Conservation (phyloP, 148 eudicot species). For the Arctostaphylos glauca region DNA sequence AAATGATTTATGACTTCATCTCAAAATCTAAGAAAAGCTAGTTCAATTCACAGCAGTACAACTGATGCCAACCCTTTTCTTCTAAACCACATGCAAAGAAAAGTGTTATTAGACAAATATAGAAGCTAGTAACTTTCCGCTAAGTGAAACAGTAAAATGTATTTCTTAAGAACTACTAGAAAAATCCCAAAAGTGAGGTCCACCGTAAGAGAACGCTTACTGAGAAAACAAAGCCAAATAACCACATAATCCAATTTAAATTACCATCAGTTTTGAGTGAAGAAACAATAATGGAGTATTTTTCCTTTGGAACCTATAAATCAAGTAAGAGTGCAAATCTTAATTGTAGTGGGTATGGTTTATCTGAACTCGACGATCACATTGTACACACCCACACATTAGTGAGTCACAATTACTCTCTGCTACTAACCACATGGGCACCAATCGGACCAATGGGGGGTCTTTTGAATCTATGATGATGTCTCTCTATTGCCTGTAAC, state of each 20-base stretch:
- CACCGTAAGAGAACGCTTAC: not conserved
- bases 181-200: not conserved
- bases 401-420: not conserved
- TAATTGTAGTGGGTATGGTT: not conserved
- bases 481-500: slow-evolving; percentile 68
- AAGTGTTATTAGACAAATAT: not conserved
- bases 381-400: not conserved
- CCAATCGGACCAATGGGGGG: slow-evolving; percentile 98
- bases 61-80: not conserved
- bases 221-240: not conserved
- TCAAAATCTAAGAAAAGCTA: not conserved
- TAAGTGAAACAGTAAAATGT: not conserved
- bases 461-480: slow-evolving; percentile 54
- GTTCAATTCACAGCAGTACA: not conserved
- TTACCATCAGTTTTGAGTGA: not conserved
- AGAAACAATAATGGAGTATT: not conserved
- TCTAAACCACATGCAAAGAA: not conserved
- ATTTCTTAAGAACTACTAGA: not conserved
- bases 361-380: slow-evolving; percentile 2
- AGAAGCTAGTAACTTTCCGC: not conserved
- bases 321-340: not conserved
- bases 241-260: not conserved
- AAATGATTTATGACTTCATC: not conserved
- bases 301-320: not conserved
- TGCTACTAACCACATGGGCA: slow-evolving; percentile 68